Evolutionary conservation across 495 filamentous ascomycete species (phyloP), one percentile per base, ranked within the genome.

Genomic region (Bacidia rubella): DNA sequence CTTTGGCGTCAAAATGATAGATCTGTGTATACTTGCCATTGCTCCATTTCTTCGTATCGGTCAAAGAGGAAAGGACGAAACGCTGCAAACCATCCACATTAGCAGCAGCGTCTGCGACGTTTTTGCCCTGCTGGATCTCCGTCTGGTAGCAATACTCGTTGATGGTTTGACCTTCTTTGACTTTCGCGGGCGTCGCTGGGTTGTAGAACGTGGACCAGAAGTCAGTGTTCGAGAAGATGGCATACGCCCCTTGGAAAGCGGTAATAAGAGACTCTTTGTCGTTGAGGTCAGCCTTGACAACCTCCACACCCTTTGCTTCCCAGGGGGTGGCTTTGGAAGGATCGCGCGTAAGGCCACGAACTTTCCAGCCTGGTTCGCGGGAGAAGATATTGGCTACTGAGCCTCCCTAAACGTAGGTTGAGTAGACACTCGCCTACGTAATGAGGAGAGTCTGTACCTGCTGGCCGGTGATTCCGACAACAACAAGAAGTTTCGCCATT

Each of bases 151-250:
- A 75, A 27, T 70, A 60, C 42, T 66, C 61, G 48, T 70, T 68
- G 56, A 67, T 59, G 0, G 62, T 58, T 46, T 65, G 58, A 12
- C 68, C 66, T 26, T 52, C 32, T 42, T 54, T 51, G 24, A 60
- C 63, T 26, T 52, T 49, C 19, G 48, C 54, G 22, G 40, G 55
- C 62, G 35, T 26, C 25, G 59, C 53, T 5, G 68, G 65, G 40
- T 62, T 63, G 27, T 58, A 54, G 55, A 66, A 56, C 5, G 57
- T 26, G 1, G 40, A 48, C 68, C 68, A 73, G 63, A 75, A 77
- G 53, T 78, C 72, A 0, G 74, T 79, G 38, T 66, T 68, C 54
- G 63, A 57, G 61, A 76, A 79, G 57, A 79, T 71, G 29, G 62
- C 70, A 39, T 64, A 60, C 4, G 68, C 70, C 29, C 66, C 69